Evolutionary conservation across 805 yeast genomes (phyloP), one percentile per base, ranked within the genome.

Genomic region (Tetrapisispora nanseiensis): DNA sequence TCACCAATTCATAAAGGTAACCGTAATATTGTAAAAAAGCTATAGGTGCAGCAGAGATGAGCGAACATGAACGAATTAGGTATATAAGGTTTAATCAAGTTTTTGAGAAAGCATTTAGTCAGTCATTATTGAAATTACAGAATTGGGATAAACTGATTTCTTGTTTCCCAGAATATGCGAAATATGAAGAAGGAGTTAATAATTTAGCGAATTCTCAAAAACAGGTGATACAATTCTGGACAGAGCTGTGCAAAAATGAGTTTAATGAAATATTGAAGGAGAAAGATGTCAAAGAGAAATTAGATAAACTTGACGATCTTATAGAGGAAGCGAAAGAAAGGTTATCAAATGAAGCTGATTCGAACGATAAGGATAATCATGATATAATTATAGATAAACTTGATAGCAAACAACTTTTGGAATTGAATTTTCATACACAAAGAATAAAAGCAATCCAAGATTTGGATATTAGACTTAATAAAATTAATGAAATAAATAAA

Each of bases 101-200:
- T 6, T 69, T 75, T 40, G 62, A 66, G 22, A 68, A 74, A 44
- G 82, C 84, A 0, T 62, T 79, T 22, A 71, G 72, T 22, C 78
- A 74, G 50, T 69, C 78, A 2, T 67, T 76, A 30, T 41, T 47
- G 4, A 71, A 68, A 48, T 66, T 76, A 33, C 62, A 76, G 31
- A 67, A 70, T 20, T 59, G 68, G 43, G 81, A 77, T 12, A 74
- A 74, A 46, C 55, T 78, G 20, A 59, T 65, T 39, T 53, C 69
- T 18, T 78, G 83, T 52, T 79, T 74, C 52, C 84, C 84, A 2
- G 57, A 62, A 6, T 67, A 76, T 33, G 68, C 79, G 2, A 42
- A 54, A n/a, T 59, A 70, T 13, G 64, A 61, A n/a, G 68, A 65
- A 20, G 81, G 80, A 3, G 57, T 62, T 3, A 62, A 62, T 20